These are phyloP conservation scores for Fusarium piperis DNA, from an alignment of 2,329 filamentous ascomycete genomes.

Conservation along the genomic window DNA sequence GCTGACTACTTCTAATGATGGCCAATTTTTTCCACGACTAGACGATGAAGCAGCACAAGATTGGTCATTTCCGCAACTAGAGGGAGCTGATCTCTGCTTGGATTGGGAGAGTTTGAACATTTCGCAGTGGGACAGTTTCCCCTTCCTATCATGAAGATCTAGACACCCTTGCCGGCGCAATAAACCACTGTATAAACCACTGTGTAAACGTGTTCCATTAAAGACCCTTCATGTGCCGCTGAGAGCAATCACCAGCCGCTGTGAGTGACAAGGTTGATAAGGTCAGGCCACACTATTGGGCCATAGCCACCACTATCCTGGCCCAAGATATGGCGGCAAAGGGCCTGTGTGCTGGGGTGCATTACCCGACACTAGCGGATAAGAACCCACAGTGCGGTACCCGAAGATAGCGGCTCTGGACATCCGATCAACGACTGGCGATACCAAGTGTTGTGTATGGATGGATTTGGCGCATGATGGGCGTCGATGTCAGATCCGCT, in stretches of 20 bases:
- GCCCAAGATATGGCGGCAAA: not conserved
- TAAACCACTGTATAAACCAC: not conserved
- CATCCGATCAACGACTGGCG: constrained; percentile 8
- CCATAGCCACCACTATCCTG: not conserved
- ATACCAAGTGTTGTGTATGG: not conserved
- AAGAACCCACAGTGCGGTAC: not conserved
- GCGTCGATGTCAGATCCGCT: not conserved
- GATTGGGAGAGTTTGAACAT: constrained; percentile 41
- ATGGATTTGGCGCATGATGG: not conserved
- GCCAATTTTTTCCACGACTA: not conserved
- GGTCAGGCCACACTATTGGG: not conserved
- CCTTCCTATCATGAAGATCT: constrained; percentile 27
- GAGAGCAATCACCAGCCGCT: not conserved
- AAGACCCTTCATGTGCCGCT: not conserved
- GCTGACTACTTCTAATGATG: not conserved
- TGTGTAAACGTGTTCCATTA: not conserved
- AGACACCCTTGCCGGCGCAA: not conserved
- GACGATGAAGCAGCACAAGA: constrained; percentile 17
- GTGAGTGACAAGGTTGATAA: not conserved
- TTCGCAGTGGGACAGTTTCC: constrained; percentile 40
- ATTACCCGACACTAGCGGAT: constrained; percentile 35
- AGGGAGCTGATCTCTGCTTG: constrained; percentile 30
- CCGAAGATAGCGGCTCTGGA: not conserved
- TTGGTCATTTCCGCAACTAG: constrained; percentile 28
- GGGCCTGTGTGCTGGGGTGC: constrained; percentile 14